phyloP scores from a whole-genome alignment of 2,329 filamentous ascomycete species.

The Coniochaeta ligniaria region DNA sequence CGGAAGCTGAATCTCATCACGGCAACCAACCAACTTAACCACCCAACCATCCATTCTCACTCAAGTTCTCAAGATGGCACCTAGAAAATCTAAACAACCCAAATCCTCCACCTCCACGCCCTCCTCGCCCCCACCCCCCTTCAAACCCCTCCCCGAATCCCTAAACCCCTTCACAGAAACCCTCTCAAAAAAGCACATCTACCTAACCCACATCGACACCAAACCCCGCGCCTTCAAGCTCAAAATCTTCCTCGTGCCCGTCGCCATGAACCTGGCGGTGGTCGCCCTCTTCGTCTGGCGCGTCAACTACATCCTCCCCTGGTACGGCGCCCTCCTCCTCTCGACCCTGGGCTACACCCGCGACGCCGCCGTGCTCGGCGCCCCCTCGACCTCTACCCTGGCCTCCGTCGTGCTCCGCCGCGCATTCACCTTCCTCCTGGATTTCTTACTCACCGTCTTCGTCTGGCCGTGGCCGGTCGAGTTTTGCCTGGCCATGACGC shows the following conservation, averaged over 20 bases:
- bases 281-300: slow-evolving; percentile 59
- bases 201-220: slow-evolving; percentile 77
- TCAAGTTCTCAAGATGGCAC: neutral
- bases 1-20: neutral
- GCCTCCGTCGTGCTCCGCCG: slow-evolving; percentile 51
- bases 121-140: slow-evolving; percentile 37
- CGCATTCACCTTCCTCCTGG: slow-evolving; percentile 60
- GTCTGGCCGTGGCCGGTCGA: slow-evolving; percentile 68
- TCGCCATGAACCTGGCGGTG: slow-evolving; percentile 67
- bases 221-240: slow-evolving; percentile 66
- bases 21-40: neutral
- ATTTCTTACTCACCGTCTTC: slow-evolving; percentile 62
- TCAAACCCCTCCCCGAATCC: slow-evolving; percentile 55
- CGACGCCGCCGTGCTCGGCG: slow-evolving; percentile 38
- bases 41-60: neutral
- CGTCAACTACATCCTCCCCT: slow-evolving; percentile 59
- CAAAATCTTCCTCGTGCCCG: slow-evolving; percentile 74
- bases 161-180: slow-evolving; percentile 59
- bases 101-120: neutral
- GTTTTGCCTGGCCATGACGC: slow-evolving; percentile 55
- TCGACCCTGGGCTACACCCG: slow-evolving; percentile 61
- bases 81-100: neutral
- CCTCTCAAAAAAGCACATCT: slow-evolving; percentile 64
- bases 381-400: slow-evolving; percentile 50
- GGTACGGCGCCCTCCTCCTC: slow-evolving; percentile 62